Evolutionary conservation across 192 early-diverging fungal genomes (phyloP).

Genomic region (Entomortierella beljakovae): DNA sequence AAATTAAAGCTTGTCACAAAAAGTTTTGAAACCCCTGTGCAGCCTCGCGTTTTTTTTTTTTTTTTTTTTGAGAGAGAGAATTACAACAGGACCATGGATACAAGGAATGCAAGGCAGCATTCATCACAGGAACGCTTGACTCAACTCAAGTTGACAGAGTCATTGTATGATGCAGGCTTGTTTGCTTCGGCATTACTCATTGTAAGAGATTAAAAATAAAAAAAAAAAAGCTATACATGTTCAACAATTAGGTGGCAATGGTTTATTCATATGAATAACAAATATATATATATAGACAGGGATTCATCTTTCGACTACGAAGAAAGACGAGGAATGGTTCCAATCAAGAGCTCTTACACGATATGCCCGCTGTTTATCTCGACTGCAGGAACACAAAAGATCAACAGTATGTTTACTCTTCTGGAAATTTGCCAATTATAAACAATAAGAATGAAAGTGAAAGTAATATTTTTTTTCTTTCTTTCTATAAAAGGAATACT

Average conservation of each 20-base stretch:
- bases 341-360: slow-evolving; percentile 5
- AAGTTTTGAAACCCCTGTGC: too few species aligned
- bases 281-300: slow-evolving; percentile 15
- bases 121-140: slow-evolving; percentile 19
- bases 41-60: background rate
- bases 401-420: slow-evolving; percentile 7
- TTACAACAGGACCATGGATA: slow-evolving; percentile 5
- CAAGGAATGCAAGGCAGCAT: background rate
- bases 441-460: background rate
- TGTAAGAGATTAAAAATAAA: slow-evolving; percentile 3
- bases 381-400: slow-evolving; percentile 17
- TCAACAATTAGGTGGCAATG: background rate
- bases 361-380: slow-evolving; percentile 17
- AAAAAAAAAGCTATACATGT: background rate
- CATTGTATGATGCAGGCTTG: slow-evolving; percentile 19
- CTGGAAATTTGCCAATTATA: background rate
- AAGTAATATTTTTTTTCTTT: background rate
- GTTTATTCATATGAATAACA: background rate
- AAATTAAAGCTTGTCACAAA: too few species aligned
- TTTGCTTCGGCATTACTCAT: slow-evolving; percentile 36
- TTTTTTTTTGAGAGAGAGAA: background rate
- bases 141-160: slow-evolving; percentile 14
- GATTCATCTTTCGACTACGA: slow-evolving; percentile 19
- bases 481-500: slow-evolving; percentile 15
- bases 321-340: slow-evolving; percentile 27